A percentile compares a stretch with the other conserved stretches of the same genome.
phyloP scores from a whole-genome alignment of 2,329 filamentous ascomycete genomes.

The Calonectria naviculata region DNA sequence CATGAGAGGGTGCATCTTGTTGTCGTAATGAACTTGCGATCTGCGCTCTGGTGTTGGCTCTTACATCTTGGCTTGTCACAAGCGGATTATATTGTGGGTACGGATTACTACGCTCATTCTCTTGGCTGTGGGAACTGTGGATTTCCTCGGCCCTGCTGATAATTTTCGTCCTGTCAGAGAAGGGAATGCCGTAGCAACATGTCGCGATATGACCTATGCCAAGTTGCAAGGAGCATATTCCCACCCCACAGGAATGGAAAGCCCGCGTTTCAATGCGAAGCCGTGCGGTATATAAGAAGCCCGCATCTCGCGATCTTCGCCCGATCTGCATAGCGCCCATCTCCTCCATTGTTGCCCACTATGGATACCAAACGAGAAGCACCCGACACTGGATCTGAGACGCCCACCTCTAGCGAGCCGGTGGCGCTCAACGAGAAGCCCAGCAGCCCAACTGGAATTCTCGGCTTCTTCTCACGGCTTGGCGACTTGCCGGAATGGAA shows the following conservation, averaged over 20 bases:
- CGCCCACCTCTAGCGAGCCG: background rate
- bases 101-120: background rate
- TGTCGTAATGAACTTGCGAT: background rate
- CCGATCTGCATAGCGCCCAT: background rate
- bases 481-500: background rate
- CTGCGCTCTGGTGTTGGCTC: background rate
- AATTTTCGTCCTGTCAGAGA: background rate
- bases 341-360: no score
- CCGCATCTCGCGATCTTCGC: background rate
- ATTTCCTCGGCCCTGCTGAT: background rate
- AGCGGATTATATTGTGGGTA: background rate
- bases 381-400: background rate
- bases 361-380: background rate
- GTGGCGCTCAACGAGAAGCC: background rate
- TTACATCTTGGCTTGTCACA: background rate
- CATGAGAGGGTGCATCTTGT: no score
- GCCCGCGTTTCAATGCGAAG: background rate
- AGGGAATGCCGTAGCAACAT: background rate
- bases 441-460: background rate
- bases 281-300: background rate
- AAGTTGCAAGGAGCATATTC: background rate
- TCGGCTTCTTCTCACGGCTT: background rate
- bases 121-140: conserved; percentile 29
- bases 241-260: background rate
- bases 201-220: background rate